Base-by-base conservation (phyloP, 805 yeast genomes). In the Yamadazyma tumulicola region DNA sequence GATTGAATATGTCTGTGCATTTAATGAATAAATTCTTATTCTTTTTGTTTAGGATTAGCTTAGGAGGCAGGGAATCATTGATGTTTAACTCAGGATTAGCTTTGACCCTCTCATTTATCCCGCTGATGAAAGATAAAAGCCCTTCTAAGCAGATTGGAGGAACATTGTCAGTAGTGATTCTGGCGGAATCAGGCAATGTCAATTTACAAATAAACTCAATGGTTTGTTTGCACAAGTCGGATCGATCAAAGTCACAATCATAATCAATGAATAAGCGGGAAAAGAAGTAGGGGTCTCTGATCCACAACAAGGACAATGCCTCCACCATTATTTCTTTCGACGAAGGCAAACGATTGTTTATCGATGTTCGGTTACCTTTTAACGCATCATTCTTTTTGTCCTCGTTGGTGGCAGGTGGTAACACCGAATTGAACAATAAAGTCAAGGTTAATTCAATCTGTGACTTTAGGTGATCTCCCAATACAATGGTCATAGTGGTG, bases 101-200 rank as follows among this genome's bases (percentile, higher is more conserved):
- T 59, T 67, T 63, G 42, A 75, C 52, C 51, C 81, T 54, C 29
- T 72, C 76, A 44, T 74, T 72, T 29, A 85, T 65, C 11, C 81
- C 79, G 38, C 77, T 74, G 26, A 89, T 66, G 37, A 83, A 78
- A 2, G 85, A 72, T 15, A 91, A 64, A 3, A 93, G 57, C 1
- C 97, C 95, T 49, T 93, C 97, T 33, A 93, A 65, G 49, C 97
- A 91, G 6, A 88, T 74, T 0, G 97, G 96, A 0, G 98, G 97
- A 1, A 91, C 95, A 49, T 76, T 81, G 25, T 84, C 85, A 0
- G 96, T 85, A 0, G 95, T 81, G 47, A 73, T 67, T 7, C 71
- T 48, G 0, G 97, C 95, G 8, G 91, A 75, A 51, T 88, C 95
- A 0, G 97, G 95, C 28, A 86, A 72, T 0, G 97, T 81, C 20